Evolutionary conservation across 2,329 filamentous ascomycete genomes (phyloP).

Genomic region (Thielaviopsis ethacetica): DNA sequence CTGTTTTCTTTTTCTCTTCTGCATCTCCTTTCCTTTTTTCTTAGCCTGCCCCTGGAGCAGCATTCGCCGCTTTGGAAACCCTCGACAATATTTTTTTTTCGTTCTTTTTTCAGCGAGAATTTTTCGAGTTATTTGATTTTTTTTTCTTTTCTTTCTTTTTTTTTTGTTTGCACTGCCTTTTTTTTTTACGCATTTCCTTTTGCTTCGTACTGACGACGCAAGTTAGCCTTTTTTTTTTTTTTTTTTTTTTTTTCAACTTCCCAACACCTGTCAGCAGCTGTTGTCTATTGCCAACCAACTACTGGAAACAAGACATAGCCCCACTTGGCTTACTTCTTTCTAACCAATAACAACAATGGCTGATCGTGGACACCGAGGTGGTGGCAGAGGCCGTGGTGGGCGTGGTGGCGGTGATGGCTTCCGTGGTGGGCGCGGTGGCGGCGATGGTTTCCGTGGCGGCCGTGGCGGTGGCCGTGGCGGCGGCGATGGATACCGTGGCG

Average conservation of each 20-base stretch:
- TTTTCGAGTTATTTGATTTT: background rate
- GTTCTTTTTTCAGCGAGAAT: background rate
- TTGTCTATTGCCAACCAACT: background rate
- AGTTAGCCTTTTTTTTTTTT: background rate
- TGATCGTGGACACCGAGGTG: slow-evolving; percentile 8
- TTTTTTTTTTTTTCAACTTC: background rate
- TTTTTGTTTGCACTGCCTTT: background rate
- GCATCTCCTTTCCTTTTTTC: background rate
- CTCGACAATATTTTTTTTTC: background rate
- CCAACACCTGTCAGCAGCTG: background rate
- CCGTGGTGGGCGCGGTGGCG: slow-evolving; percentile 12
- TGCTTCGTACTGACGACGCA: background rate
- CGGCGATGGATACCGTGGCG: slow-evolving; percentile 13
- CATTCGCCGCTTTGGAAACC: background rate
- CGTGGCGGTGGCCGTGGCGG: slow-evolving; percentile 14
- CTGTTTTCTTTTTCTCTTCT: background rate
- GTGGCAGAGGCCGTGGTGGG: slow-evolving; percentile 12
- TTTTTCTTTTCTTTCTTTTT: background rate
- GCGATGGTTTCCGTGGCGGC: slow-evolving; percentile 6
- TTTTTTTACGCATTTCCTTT: background rate
- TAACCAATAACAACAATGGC: slow-evolving; percentile 1
- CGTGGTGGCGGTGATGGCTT: slow-evolving; percentile 15
- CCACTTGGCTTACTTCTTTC: background rate
- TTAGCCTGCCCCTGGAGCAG: background rate
- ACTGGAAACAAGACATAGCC: no score